These are phyloP conservation scores for Sclerotinia spermophila DNA, from an alignment of 2,329 filamentous ascomycete genomes.

Conservation along the genomic window DNA sequence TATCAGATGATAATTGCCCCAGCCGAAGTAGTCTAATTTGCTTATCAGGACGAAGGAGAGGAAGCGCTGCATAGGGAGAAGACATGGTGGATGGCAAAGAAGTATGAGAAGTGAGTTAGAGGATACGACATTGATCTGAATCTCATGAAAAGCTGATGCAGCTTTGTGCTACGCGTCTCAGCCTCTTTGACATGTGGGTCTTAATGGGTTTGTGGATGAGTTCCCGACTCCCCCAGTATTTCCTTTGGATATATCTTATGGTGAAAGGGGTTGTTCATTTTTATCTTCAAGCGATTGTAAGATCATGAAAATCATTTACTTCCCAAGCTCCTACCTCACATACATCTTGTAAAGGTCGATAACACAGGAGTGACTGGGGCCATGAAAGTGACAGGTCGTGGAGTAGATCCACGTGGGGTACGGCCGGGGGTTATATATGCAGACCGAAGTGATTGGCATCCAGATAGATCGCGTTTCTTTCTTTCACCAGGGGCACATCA, in stretches of 20 bases:
- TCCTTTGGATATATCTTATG: background rate
- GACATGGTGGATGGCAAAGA: background rate
- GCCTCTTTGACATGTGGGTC: conserved; percentile 8
- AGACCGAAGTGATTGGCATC: background rate
- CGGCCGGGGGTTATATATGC: background rate
- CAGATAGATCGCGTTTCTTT: background rate
- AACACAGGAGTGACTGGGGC: background rate
- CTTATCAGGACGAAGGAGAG: background rate
- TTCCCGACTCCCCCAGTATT: background rate
- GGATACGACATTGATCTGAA: background rate
- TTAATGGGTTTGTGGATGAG: background rate
- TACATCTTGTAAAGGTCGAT: background rate
- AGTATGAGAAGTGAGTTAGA: background rate
- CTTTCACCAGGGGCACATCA: background rate
- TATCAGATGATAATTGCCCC: background rate
- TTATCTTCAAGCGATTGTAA: background rate
- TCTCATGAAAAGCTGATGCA: background rate
- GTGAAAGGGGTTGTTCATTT: background rate
- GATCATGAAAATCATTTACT: background rate
- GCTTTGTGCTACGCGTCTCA: background rate
- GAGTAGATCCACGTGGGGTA: background rate
- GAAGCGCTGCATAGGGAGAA: background rate
- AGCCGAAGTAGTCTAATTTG: conserved; percentile 10
- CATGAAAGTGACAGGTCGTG: background rate
- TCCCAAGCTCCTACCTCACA: background rate